Percentiles rank a stretch among this genome's conserved stretches.
These are phyloP conservation scores for Fusarium stilboides DNA, from an alignment of 2,329 filamentous ascomycete species.

Conservation along the genomic window DNA sequence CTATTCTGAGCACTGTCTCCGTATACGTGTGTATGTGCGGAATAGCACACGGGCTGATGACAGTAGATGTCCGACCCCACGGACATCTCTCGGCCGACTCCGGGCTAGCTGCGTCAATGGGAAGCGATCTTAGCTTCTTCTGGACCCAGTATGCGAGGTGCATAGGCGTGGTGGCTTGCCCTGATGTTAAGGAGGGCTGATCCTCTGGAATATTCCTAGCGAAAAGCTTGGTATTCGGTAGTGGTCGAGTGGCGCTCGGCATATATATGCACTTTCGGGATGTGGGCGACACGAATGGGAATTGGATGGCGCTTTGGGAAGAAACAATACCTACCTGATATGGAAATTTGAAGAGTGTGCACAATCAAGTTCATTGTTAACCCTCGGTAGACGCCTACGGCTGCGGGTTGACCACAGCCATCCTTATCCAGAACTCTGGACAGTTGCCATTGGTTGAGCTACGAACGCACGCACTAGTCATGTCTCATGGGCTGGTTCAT, in stretches of 20 bases:
- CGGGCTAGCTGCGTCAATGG: not conserved
- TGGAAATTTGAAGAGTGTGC: conserved; percentile 27
- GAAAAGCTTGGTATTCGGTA: conserved; percentile 38
- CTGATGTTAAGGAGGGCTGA: conserved; percentile 1
- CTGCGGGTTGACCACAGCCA: conserved; percentile 2
- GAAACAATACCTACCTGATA: conserved; percentile 18
- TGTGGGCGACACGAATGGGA: conserved; percentile 1
- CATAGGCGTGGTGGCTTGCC: conserved; percentile 1
- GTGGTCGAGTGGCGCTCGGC: conserved; percentile 33
- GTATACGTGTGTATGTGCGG: conserved; percentile 3
- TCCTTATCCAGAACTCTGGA: conserved; percentile 14
- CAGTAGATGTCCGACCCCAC: conserved; percentile 3
- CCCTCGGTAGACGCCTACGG: conserved; percentile 13
- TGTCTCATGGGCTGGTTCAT: conserved; percentile 14
- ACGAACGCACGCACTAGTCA: conserved; percentile 14
- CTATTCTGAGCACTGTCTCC: conserved; percentile 10
- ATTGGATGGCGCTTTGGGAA: conserved; percentile 25
- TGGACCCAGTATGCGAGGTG: conserved; percentile 16
- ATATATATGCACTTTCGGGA: conserved; percentile 2
- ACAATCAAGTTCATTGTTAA: conserved; percentile 11
- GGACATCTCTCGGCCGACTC: not conserved
- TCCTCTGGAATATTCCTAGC: conserved; percentile 34
- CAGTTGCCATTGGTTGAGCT: conserved; percentile 15
- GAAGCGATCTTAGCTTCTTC: conserved; percentile 7
- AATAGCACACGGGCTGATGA: conserved; percentile 4